Conservation (phyloP, 306 rosid species). For the Begonia fuchsioides region DNA sequence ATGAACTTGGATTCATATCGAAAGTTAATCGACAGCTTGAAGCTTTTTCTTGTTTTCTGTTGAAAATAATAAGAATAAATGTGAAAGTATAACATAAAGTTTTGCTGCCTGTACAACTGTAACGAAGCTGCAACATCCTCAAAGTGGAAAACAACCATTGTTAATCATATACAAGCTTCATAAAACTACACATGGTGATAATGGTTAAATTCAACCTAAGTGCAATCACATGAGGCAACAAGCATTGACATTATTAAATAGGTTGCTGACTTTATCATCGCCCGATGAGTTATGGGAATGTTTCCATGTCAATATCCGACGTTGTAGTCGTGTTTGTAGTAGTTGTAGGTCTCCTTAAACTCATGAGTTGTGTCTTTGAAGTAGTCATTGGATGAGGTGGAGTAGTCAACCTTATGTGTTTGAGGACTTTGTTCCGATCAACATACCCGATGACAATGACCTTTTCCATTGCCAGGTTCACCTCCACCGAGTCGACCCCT, state of each 20-base stretch:
- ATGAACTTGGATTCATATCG: too few relatives aligned
- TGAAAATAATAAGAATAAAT: too few relatives aligned
- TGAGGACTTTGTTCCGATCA: conserved; percentile 72
- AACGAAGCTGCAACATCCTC: too few relatives aligned
- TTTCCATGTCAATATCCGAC: conserved; percentile 60
- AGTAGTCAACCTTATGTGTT: conserved; percentile 63
- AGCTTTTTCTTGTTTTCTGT: too few relatives aligned
- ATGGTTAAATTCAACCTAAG: not conserved
- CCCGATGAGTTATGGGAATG: conserved; percentile 52
- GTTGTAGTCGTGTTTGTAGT: conserved; percentile 81
- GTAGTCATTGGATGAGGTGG: conserved; percentile 51
- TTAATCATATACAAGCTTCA: too few relatives aligned
- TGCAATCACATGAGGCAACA: conserved; percentile 54
- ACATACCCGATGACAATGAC: conserved; percentile 70
- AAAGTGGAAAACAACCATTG: too few relatives aligned
- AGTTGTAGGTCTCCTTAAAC: conserved; percentile 75
- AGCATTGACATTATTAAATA: conserved; percentile 88
- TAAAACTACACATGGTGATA: too few relatives aligned
- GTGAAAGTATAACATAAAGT: too few relatives aligned
- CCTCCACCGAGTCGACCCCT: conserved; percentile 83
- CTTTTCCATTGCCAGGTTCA: conserved; percentile 48
- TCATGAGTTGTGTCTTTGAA: conserved; percentile 60
- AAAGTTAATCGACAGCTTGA: too few relatives aligned
- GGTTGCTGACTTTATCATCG: conserved; percentile 81
- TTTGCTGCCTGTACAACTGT: too few relatives aligned